A percentile compares a stretch with the other conserved stretches of the same genome.
These are phyloP conservation scores for Cerioporus squamosus DNA, from an alignment of 1,284 basidiomycete species.

Conservation along the genomic window DNA sequence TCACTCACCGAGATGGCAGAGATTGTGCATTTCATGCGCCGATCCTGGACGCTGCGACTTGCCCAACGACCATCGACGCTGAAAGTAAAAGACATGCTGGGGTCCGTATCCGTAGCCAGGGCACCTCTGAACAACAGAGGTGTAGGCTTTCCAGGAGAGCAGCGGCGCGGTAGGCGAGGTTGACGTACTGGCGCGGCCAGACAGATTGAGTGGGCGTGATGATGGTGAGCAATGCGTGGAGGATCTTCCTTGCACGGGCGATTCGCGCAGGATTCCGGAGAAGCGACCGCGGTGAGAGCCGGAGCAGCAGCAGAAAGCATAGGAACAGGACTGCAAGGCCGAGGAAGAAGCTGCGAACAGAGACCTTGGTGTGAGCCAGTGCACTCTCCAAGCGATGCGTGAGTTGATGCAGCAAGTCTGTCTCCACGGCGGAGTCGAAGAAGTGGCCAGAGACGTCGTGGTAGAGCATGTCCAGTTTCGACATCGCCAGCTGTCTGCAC, in stretches of 20 bases:
- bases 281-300: not conserved
- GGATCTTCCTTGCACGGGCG: slow-evolving; percentile 17
- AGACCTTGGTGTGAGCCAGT: too few relatives aligned
- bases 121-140: slow-evolving; percentile 28
- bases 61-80: slow-evolving; percentile 11
- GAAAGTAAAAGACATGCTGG: slow-evolving; percentile 29
- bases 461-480: too few relatives aligned
- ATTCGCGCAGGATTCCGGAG: not conserved
- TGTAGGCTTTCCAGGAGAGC: not conserved
- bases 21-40: too few relatives aligned
- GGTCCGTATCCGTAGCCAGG: not conserved
- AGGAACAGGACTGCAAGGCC: not conserved
- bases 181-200: slow-evolving; percentile 40
- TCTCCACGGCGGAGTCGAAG: not conserved
- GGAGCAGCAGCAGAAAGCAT: not conserved
- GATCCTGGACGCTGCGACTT: too few relatives aligned
- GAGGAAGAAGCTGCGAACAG: too few relatives aligned
- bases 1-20: not conserved
- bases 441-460: too few relatives aligned
- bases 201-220: slow-evolving; percentile 39
- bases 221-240: slow-evolving; percentile 37
- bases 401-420: too few relatives aligned
- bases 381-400: too few relatives aligned
- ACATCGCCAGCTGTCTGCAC: too few relatives aligned
- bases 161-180: slow-evolving; percentile 29